A percentile compares a stretch with the other conserved stretches of the same genome.
phyloP scores from a whole-genome alignment of 768 basidiomycete species.

The Amanita inopinata region DNA sequence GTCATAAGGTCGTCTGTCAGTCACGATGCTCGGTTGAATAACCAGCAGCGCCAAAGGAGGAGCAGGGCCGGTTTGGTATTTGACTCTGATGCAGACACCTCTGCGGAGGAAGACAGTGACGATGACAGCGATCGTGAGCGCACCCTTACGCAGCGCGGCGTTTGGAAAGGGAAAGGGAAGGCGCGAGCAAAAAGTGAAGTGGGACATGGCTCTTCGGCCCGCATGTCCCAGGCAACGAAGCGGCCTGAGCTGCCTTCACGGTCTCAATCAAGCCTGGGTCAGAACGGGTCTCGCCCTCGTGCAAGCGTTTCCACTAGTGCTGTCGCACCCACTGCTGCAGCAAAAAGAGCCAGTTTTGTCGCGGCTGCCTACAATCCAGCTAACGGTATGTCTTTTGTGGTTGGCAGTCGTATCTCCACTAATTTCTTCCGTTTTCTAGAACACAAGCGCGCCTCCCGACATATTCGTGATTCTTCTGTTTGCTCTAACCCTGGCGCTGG shows the following conservation, averaged over 20 bases:
- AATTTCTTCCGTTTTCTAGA: conserved; percentile 9
- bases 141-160: conserved; percentile 12
- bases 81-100: conserved; percentile 21
- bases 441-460: conserved; percentile 15
- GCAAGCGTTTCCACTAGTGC: conserved; percentile 56
- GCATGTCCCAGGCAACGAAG: conserved; percentile 5
- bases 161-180: conserved; percentile 5
- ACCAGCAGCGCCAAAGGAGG: background rate
- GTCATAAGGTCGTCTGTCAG: background rate
- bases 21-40: conserved; percentile 4
- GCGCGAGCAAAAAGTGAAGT: conserved; percentile 17
- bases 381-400: conserved; percentile 5
- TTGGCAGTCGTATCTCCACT: background rate
- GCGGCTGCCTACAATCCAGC: conserved; percentile 19
- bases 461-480: conserved; percentile 20
- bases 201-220: conserved; percentile 24
- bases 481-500: conserved; percentile 16
- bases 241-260: conserved; percentile 15
- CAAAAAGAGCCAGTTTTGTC: conserved; percentile 37
- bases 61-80: conserved; percentile 16
- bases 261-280: conserved; percentile 27
- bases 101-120: conserved; percentile 14
- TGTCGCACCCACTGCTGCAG: conserved; percentile 38
- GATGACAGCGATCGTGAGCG: conserved; percentile 17
- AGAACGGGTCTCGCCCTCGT: conserved; percentile 26